phyloP scores from a whole-genome alignment of 257 asterid species.

The Agastache rugosa region DNA sequence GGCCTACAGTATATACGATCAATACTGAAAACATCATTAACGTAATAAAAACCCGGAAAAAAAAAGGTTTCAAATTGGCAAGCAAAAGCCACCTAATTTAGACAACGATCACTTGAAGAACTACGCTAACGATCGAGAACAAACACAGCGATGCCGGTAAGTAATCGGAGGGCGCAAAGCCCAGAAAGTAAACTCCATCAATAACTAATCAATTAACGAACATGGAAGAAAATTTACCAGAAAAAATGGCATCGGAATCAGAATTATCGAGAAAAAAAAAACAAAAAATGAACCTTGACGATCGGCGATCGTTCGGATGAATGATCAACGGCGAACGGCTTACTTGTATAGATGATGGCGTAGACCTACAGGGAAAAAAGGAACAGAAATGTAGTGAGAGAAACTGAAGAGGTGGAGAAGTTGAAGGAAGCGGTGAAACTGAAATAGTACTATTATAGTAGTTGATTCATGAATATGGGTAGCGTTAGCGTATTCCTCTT shows the following conservation, averaged over 20 bases:
- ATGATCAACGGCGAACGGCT: constrained; percentile 32
- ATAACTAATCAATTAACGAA: constrained; percentile 13
- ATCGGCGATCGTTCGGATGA: constrained; percentile 37
- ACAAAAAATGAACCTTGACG: constrained; percentile 9
- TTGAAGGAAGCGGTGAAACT: constrained; percentile 36
- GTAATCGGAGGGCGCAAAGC: constrained; percentile 13
- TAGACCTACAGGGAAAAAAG: constrained; percentile 21
- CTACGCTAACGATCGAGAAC: constrained; percentile 21
- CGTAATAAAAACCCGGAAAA: neutral
- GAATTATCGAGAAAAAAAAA: constrained; percentile 2
- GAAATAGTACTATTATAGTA: constrained; percentile 15
- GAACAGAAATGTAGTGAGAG: constrained; percentile 28
- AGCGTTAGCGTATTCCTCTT: constrained; percentile 42
- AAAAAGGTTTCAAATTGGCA: neutral
- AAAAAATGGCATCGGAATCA: neutral
- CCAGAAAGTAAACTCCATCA: constrained; percentile 16
- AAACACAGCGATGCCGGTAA: constrained; percentile 2
- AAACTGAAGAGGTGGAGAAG: constrained; percentile 12
- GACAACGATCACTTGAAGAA: constrained; percentile 28
- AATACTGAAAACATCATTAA: neutral
- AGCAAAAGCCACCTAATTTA: neutral
- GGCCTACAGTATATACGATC: neutral
- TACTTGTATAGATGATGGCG: constrained; percentile 17
- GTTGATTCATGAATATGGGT: constrained; percentile 37
- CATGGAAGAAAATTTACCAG: neutral